Conservation (phyloP, 164 flowering plant species). For the Piper longum region DNA sequence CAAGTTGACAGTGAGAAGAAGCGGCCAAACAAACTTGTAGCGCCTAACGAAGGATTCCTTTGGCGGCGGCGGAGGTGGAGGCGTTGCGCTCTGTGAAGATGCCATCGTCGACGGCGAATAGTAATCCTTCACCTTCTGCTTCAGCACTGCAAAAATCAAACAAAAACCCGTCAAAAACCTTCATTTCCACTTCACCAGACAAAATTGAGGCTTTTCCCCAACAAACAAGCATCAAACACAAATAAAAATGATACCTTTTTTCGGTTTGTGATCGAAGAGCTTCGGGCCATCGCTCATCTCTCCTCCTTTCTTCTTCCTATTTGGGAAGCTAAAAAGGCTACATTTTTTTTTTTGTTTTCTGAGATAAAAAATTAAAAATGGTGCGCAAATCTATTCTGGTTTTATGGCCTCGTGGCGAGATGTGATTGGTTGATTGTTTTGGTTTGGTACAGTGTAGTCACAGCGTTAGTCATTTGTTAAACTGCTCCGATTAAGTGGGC, state of each 20-base stretch:
- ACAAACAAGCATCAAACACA: not conserved
- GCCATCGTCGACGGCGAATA: slow-evolving; percentile 1
- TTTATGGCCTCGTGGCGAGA: too few species aligned
- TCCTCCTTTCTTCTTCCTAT: not conserved
- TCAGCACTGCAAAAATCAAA: not conserved
- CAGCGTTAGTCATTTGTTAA: too few species aligned
- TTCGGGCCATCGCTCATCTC: slow-evolving; percentile 6
- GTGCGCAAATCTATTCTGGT: not conserved
- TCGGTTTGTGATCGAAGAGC: slow-evolving; percentile 7
- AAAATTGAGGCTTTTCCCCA: not conserved
- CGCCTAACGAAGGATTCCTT: slow-evolving; percentile 63
- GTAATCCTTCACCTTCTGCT: slow-evolving; percentile 5
- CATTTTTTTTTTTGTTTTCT: not conserved
- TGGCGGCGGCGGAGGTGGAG: slow-evolving; percentile 33
- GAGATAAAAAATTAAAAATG: too few species aligned
- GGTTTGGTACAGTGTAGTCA: too few species aligned
- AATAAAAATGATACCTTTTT: slow-evolving; percentile 1
- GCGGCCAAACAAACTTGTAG: slow-evolving; percentile 66
- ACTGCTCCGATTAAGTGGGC: too few species aligned
- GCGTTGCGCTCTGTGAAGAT: slow-evolving; percentile 15
- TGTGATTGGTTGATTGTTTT: too few species aligned
- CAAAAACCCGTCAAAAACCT: not conserved
- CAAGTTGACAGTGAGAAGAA: slow-evolving; percentile 57
- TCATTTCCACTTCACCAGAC: not conserved
- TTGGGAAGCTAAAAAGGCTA: not conserved